Percentiles rank a stretch among this genome's conserved stretches.
phyloP scores from a whole-genome alignment of 2,329 filamentous ascomycete species.

The Trematosphaeria pertusa region DNA sequence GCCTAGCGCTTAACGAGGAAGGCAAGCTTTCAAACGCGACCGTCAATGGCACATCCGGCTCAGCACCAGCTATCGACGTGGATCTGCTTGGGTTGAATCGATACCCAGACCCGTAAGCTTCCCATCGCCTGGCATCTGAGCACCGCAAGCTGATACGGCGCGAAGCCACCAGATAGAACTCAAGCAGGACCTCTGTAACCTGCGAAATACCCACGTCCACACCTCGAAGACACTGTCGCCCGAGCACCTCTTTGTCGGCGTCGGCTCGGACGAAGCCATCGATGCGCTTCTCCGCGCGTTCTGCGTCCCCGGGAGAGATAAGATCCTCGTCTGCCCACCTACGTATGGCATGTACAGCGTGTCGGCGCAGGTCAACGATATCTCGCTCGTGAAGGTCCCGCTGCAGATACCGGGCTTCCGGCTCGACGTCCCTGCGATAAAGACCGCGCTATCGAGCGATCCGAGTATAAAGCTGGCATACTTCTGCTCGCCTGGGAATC shows the following conservation, averaged over 20 bases:
- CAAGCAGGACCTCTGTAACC: constrained; percentile 83
- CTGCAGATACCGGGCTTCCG: constrained; percentile 76
- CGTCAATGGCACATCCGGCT: constrained; percentile 46
- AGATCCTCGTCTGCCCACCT: constrained; percentile 91
- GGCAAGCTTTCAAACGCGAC: constrained; percentile 56
- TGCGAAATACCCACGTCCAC: constrained; percentile 86
- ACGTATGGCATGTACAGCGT: constrained; percentile 99
- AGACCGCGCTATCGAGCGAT: constrained; percentile 67
- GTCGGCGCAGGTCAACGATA: constrained; percentile 91
- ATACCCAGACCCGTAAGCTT: constrained; percentile 81
- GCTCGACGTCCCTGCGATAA: constrained; percentile 73
- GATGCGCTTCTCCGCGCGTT: constrained; percentile 93
- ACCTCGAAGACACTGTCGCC: constrained; percentile 75
- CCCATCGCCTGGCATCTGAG: neutral
- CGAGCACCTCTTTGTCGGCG: constrained; percentile 90
- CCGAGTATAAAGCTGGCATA: constrained; percentile 84
- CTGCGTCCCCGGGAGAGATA: constrained; percentile 84
- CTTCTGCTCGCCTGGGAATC: constrained; percentile 94
- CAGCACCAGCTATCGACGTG: constrained; percentile 62
- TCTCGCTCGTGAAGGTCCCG: constrained; percentile 85
- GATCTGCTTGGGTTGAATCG: constrained; percentile 86
- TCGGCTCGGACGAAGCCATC: constrained; percentile 96
- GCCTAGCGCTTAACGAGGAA: constrained; percentile 63
- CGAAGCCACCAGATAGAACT: constrained; percentile 78
- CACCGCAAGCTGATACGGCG: constrained; percentile 4